These are phyloP conservation scores for Raphidocelis subcapitata DNA, from an alignment of 139 green algal genomes.

Conservation along the genomic window DNA sequence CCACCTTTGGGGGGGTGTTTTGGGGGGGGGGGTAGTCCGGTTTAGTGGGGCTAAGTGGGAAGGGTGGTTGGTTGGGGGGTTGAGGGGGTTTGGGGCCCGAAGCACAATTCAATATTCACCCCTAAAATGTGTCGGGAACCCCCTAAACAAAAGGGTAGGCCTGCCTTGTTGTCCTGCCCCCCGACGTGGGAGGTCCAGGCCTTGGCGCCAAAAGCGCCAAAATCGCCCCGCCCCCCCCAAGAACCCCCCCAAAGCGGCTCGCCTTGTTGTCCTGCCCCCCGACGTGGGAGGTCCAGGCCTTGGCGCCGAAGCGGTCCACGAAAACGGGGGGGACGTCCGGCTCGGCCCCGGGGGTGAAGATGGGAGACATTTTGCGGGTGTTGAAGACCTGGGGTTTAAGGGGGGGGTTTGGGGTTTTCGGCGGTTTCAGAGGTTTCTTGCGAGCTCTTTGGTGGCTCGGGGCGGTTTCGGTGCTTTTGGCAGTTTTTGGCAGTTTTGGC, in stretches of 20 bases:
- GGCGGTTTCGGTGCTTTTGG: too few species aligned
- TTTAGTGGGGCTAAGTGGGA: neutral
- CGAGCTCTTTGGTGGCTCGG: too few species aligned
- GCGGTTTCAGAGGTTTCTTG: too few species aligned
- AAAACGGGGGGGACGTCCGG: constrained; percentile 91
- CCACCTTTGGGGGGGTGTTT: too few species aligned
- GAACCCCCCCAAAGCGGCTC: constrained; percentile 6
- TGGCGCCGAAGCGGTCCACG: constrained; percentile 89
- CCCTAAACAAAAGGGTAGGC: neutral
- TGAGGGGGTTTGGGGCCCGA: too few species aligned
- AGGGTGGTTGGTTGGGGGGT: neutral
- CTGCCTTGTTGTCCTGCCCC: constrained; percentile 65
- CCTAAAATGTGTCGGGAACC: neutral
- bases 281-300: constrained; percentile 64
- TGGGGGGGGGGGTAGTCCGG: neutral
- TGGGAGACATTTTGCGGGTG: constrained; percentile 82
- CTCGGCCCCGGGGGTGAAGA: constrained; percentile 77
- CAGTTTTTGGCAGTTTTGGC: too few species aligned
- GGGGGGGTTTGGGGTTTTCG: too few species aligned
- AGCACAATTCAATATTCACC: too few species aligned
- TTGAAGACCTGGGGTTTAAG: constrained; percentile 54
- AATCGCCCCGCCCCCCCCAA: too few species aligned
- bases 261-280: constrained; percentile 64
- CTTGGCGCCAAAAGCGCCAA: constrained; percentile 81
- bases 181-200: constrained; percentile 55